These are phyloP conservation scores for Tarenaya hassleriana DNA, from an alignment of 345 rosid genomes.

Conservation along the genomic window DNA sequence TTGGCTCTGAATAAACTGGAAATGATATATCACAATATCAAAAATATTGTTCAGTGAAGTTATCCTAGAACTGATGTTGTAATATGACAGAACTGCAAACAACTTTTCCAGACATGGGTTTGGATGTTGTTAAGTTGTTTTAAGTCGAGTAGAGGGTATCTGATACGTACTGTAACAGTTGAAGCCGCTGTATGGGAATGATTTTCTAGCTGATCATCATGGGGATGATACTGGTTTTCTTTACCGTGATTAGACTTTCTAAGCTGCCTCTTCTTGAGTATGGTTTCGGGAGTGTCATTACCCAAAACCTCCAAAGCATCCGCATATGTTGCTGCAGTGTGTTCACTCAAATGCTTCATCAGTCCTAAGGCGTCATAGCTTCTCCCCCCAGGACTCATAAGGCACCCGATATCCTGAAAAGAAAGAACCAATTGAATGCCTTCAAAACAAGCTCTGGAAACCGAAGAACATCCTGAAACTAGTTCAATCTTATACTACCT, in stretches of 20 bases:
- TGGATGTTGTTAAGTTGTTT: too few relatives aligned
- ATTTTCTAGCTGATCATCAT: constrained; percentile 35
- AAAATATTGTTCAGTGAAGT: too few relatives aligned
- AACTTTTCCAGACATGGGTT: too few relatives aligned
- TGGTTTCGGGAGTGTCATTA: constrained; percentile 55
- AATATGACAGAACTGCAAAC: too few relatives aligned
- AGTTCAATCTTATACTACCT: constrained; percentile 41
- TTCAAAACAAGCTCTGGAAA: constrained; percentile 1
- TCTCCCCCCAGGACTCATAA: constrained; percentile 80
- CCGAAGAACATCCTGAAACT: constrained; percentile 14
- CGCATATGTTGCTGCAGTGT: constrained; percentile 76
- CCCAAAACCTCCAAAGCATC: constrained; percentile 91
- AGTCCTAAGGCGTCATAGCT: constrained; percentile 89
- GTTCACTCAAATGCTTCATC: constrained; percentile 87
- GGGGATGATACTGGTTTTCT: constrained; percentile 31
- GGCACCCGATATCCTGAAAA: constrained; percentile 79
- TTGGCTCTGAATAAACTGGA: constrained; percentile 11
- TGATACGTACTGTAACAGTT: constrained; percentile 33
- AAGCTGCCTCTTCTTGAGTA: constrained; percentile 38
- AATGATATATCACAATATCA: neutral
- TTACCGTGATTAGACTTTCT: constrained; percentile 33
- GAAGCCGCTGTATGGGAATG: constrained; percentile 42
- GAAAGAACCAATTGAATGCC: constrained; percentile 12
- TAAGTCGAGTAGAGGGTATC: constrained; percentile 2
- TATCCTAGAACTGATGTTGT: too few relatives aligned